phyloP scores from a whole-genome alignment of 2,329 filamentous ascomycete genomes.

The Rhynchosporium secalis region DNA sequence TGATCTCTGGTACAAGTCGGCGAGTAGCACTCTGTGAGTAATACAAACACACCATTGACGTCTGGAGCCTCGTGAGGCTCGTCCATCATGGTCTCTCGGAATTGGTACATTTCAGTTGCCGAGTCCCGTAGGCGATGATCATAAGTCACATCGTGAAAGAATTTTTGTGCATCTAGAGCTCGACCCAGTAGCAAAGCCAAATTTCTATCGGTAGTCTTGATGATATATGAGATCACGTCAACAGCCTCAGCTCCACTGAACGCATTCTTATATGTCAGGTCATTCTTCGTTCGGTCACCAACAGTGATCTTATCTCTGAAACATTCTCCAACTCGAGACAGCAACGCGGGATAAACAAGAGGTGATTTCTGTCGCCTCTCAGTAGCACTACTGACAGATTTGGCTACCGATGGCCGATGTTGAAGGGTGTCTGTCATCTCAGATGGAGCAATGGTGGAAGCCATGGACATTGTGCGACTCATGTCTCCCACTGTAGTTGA shows the following conservation, averaged over 20 bases:
- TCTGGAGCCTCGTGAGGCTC: conserved; percentile 67
- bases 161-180: conserved; percentile 94
- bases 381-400: conserved; percentile 39
- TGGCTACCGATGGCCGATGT: conserved; percentile 57
- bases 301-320: conserved; percentile 87
- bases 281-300: conserved; percentile 92
- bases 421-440: conserved; percentile 50
- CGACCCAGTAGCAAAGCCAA: conserved; percentile 86
- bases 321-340: conserved; percentile 90
- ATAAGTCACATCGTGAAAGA: conserved; percentile 99
- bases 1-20: conserved; percentile 95
- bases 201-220: conserved; percentile 94
- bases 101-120: conserved; percentile 94
- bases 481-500: conserved; percentile 47
- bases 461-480: conserved; percentile 84
- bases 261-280: conserved; percentile 92
- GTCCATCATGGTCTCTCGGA: conserved; percentile 88
- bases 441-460: conserved; percentile 74
- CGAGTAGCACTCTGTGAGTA: conserved; percentile 96
- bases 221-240: conserved; percentile 93
- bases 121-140: conserved; percentile 94
- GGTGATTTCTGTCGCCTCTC: conserved; percentile 57
- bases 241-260: conserved; percentile 96
- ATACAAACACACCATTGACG: conserved; percentile 94
- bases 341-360: conserved; percentile 87